Conservation (phyloP, 805 yeast species). For the Grigorovia transvaalensis region DNA sequence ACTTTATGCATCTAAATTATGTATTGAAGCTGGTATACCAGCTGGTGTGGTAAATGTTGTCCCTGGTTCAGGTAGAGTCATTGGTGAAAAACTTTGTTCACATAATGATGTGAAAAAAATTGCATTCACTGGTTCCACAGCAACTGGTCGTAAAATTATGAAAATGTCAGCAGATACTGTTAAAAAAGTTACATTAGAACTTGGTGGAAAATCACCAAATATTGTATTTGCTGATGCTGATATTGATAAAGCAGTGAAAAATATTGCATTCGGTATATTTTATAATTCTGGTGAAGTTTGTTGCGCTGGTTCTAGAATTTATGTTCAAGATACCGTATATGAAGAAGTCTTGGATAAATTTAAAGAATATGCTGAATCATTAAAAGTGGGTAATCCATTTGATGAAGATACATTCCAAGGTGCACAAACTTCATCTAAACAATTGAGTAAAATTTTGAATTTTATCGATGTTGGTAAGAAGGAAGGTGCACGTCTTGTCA, state of each 20-base stretch:
- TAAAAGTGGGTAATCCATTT: conserved; percentile 78
- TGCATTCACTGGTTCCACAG: conserved; percentile 94
- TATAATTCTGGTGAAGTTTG: conserved; percentile 95
- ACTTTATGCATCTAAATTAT: conserved; percentile 56
- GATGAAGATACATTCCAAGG: conserved; percentile 74
- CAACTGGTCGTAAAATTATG: conserved; percentile 77
- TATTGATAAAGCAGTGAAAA: conserved; percentile 61
- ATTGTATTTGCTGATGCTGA: conserved; percentile 82
- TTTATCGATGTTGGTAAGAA: conserved; percentile 68
- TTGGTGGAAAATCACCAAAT: conserved; percentile 95
- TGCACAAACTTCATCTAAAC: conserved; percentile 78
- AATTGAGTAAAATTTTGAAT: conserved; percentile 64
- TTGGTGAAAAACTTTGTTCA: conserved; percentile 69
- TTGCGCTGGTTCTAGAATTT: conserved; percentile 87
- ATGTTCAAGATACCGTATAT: conserved; percentile 76
- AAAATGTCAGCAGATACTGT: conserved; percentile 68
- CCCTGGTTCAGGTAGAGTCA: conserved; percentile 76
- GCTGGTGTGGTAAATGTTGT: conserved; percentile 83
- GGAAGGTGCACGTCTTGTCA: conserved; percentile 71
- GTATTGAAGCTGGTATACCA: conserved; percentile 80
- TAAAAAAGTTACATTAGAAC: conserved; percentile 86
- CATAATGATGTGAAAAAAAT: conserved; percentile 81
- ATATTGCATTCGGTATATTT: conserved; percentile 74
- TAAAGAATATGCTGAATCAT: conserved; percentile 39
- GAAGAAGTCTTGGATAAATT: conserved; percentile 62